Evolutionary conservation across 2,329 filamentous ascomycete species (phyloP).

Genomic region (Trichoderma atroviride): DNA sequence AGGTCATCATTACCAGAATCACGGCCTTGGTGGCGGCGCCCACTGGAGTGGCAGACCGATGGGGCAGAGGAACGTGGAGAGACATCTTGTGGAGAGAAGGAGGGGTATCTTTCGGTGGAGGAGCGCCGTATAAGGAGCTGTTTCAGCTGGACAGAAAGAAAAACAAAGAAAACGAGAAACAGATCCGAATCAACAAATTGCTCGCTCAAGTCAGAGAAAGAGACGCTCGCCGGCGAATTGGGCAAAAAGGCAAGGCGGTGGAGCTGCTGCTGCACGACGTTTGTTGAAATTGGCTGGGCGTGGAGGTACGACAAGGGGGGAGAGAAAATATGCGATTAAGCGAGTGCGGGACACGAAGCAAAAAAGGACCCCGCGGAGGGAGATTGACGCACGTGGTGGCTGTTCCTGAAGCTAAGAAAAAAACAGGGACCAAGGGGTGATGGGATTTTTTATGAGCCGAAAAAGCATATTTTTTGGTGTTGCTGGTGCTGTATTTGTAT

Average conservation of each 20-base stretch:
- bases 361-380: slow-evolving; percentile 9
- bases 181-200: not conserved
- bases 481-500: not conserved
- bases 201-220: not conserved
- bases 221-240: slow-evolving; percentile 21
- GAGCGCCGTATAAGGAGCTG: not conserved
- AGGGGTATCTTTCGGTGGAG: slow-evolving; percentile 6
- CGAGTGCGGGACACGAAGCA: slow-evolving; percentile 20
- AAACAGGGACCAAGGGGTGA: not conserved
- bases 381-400: slow-evolving; percentile 15
- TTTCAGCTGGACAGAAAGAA: not conserved
- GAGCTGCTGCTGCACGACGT: slow-evolving; percentile 18
- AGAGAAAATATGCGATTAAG: slow-evolving; percentile 32
- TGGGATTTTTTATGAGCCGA: not conserved
- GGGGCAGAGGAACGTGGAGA: slow-evolving; percentile 58
- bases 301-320: slow-evolving; percentile 10
- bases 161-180: not conserved
- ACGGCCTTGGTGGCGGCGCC: slow-evolving; percentile 82
- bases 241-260: slow-evolving; percentile 21
- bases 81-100: slow-evolving; percentile 44
- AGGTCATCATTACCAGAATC: slow-evolving; percentile 68
- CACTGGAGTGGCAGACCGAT: slow-evolving; percentile 47
- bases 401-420: slow-evolving; percentile 19
- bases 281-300: slow-evolving; percentile 6
- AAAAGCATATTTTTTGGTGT: not conserved